Conservation (phyloP, 2,329 filamentous ascomycete genomes). For the Exophiala alcalophila region DNA sequence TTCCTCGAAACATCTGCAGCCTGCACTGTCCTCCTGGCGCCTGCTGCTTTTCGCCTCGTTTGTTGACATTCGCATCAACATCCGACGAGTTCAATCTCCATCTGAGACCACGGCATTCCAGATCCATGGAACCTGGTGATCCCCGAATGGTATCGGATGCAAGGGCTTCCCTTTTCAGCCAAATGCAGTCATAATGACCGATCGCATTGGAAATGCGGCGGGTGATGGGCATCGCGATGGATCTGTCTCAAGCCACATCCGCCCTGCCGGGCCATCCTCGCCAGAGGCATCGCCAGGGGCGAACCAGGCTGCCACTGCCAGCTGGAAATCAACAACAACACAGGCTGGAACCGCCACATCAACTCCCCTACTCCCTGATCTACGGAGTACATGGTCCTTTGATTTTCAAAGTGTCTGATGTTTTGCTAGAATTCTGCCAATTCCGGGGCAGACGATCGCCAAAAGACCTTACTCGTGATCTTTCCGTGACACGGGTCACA, state of each 20-base stretch:
- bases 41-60: too few species aligned
- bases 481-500: too few species aligned
- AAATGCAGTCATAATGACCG: neutral
- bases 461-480: too few species aligned
- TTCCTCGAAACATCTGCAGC: neutral
- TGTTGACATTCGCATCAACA: too few species aligned
- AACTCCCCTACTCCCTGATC: too few species aligned
- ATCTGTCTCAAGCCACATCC: conserved; percentile 12
- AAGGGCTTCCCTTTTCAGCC: conserved; percentile 4
- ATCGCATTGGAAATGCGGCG: neutral
- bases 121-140: conserved; percentile 1
- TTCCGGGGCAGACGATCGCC: too few species aligned
- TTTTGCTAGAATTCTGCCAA: too few species aligned
- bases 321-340: too few species aligned
- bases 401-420: conserved; percentile 2
- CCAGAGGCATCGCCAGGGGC: too few species aligned
- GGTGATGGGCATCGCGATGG: conserved; percentile 1
- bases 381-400: neutral
- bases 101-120: conserved; percentile 15
- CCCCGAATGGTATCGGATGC: neutral
- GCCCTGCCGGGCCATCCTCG: conserved; percentile 2
- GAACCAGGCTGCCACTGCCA: too few species aligned
- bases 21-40: neutral
- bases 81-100: conserved; percentile 9
- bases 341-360: too few species aligned